Base-by-base conservation (phyloP, 306 rosid genomes). In the Fragaria ananassa region DNA sequence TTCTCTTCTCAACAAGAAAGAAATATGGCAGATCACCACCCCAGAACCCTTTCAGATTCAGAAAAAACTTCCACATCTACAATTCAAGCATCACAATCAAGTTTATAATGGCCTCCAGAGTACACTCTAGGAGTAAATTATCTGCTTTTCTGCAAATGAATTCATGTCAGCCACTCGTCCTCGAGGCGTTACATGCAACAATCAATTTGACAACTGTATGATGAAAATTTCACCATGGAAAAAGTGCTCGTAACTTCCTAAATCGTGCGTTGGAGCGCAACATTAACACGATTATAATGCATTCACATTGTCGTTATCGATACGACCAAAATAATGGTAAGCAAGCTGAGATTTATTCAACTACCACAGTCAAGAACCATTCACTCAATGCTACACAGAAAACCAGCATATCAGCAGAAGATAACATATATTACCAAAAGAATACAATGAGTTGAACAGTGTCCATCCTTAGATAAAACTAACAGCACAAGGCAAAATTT, bases 181-280 rank as follows among this genome's bases (percentile, higher is more conserved):
- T 45, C 75, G 71, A 23, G 45, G 75, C 78, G 82, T 84, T 84
- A 77, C 75, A 75, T 78, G 82, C 79, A 84, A 54, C 19, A 2
- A 17, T 54, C 8, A 57, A 77, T 77, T 25, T 77, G 87, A 81
- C 87, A 81, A 81, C 75, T 84, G 85, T 84, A 46, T 10, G 47
- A 21, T 13, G 60, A 71, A 34, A 41, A 64, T 44, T 61, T 68
- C 80, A 42, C 61, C 53, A 39, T 67, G 10, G 56, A 77, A 25
- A 25, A 58, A 71, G 68, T 49, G 57, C 54, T 70, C 2, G 53
- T 74, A 29, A 74, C 85, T 70, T 81, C 81, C 80, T n/a, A 35
- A 69, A 70, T n/a, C 62, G 79, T 41, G 78, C 63, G 8, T 69
- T 39, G 45, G 65, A 42, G 49, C 31, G 57, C 71, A 79, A 74